Conservation (phyloP, 1,284 basidiomycete genomes). For the Agaricales sp. region DNA sequence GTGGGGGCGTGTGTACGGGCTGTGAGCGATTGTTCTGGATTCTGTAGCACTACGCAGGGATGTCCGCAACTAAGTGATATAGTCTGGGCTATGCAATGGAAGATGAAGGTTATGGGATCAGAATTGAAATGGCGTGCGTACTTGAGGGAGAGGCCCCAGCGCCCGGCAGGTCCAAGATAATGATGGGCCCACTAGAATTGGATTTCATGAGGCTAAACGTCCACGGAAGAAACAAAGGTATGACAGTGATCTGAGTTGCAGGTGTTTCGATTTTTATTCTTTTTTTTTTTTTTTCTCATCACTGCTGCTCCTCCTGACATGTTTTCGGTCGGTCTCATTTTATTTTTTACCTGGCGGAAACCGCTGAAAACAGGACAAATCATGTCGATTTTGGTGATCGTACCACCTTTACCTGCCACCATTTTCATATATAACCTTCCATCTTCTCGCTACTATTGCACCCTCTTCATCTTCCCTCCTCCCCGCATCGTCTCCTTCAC, state of each 20-base stretch:
- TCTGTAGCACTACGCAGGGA: neutral
- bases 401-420: conserved; percentile 9
- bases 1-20: no score
- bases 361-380: conserved; percentile 9
- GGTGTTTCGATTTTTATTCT: no score
- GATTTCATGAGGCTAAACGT: neutral
- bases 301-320: no score
- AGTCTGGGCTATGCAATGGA: neutral
- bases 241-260: neutral
- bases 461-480: conserved; percentile 5
- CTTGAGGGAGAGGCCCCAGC: neutral
- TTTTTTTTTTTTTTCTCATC: no score
- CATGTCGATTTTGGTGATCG: conserved; percentile 6
- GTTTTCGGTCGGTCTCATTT: no score
- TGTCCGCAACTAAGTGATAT: neutral
- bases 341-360: conserved; percentile 13
- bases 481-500: conserved; percentile 6
- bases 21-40: neutral
- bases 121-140: neutral
- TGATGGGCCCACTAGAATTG: neutral
- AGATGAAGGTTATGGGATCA: neutral
- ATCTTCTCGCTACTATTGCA: conserved; percentile 5
- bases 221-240: no score
- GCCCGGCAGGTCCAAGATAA: neutral
- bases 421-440: conserved; percentile 16